Conservation (phyloP, 2,329 filamentous ascomycete species). For the Magnaporthiopsis incrustans region DNA sequence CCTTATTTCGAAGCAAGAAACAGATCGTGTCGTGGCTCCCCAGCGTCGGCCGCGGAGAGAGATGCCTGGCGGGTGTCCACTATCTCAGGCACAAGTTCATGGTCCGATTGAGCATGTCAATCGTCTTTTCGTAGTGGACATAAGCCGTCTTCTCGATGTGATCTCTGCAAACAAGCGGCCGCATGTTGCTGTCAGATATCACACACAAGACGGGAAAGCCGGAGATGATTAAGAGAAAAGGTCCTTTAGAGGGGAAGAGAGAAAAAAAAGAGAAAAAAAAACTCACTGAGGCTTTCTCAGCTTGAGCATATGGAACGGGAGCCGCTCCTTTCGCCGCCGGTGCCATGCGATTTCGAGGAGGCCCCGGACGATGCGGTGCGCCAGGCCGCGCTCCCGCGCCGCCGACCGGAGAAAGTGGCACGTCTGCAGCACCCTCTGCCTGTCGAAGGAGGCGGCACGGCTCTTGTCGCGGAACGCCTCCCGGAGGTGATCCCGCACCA, state of each 20-base stretch:
- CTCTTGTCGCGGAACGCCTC: slow-evolving; percentile 41
- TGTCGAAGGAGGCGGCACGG: slow-evolving; percentile 32
- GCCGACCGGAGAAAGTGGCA: slow-evolving; percentile 63
- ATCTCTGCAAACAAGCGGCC: background rate
- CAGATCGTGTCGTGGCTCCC: background rate
- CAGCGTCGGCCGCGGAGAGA: too few relatives aligned
- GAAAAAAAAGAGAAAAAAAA: background rate
- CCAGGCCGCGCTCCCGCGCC: slow-evolving; percentile 52
- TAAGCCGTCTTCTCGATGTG: slow-evolving; percentile 29
- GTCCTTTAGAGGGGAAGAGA: too few relatives aligned
- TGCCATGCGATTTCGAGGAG: slow-evolving; percentile 45
- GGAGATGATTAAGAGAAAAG: background rate
- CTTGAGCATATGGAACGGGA: background rate
- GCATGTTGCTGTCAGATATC: background rate
- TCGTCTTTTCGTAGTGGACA: slow-evolving; percentile 58
- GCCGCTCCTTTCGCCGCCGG: slow-evolving; percentile 14
- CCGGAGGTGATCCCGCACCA: slow-evolving; percentile 51
- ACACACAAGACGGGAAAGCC: background rate
- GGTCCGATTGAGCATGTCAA: slow-evolving; percentile 66
- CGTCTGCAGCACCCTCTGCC: slow-evolving; percentile 52
- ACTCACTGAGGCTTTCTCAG: slow-evolving; percentile 1
- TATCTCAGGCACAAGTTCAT: slow-evolving; percentile 59
- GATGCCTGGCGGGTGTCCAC: slow-evolving; percentile 9
- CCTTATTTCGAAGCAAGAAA: background rate
- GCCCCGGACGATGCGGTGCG: slow-evolving; percentile 66